Percentiles rank a stretch among this genome's conserved stretches.
These are phyloP conservation scores for Suillus ampliporus DNA, from an alignment of 768 basidiomycete species.

Conservation along the genomic window DNA sequence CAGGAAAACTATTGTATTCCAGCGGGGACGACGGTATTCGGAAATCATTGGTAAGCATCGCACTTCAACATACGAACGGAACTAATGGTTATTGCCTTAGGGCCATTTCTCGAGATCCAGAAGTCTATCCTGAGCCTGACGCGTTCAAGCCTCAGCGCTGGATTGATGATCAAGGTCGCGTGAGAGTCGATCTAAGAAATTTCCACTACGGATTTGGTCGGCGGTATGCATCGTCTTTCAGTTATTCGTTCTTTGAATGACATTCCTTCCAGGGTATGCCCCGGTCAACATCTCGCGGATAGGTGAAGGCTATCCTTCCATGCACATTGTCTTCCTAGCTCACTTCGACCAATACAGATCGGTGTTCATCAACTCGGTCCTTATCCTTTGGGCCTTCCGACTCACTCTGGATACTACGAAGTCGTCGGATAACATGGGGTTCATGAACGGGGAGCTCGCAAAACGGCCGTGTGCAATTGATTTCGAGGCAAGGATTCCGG, in stretches of 20 bases:
- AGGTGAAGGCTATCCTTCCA: too few species aligned
- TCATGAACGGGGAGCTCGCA: too few species aligned
- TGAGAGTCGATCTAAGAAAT: slow-evolving; percentile 50
- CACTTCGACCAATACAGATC: too few species aligned
- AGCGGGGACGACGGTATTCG: slow-evolving; percentile 23
- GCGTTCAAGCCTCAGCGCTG: slow-evolving; percentile 54
- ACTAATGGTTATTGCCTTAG: background rate
- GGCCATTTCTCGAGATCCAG: background rate
- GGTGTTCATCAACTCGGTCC: too few species aligned
- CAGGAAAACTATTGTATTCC: slow-evolving; percentile 33
- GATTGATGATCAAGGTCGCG: slow-evolving; percentile 49
- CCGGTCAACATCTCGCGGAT: too few species aligned
- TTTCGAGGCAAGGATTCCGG: too few species aligned
- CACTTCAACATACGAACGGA: background rate
- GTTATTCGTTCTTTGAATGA: too few species aligned
- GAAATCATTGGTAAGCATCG: slow-evolving; percentile 21
- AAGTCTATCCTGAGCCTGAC: slow-evolving; percentile 6
- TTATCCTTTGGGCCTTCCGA: too few species aligned
- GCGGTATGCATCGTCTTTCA: slow-evolving; percentile 33
- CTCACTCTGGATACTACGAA: too few species aligned
- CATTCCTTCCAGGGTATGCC: background rate
- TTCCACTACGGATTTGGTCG: slow-evolving; percentile 58
- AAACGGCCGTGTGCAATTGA: too few species aligned
- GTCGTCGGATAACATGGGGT: too few species aligned
- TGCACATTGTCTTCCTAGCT: too few species aligned